Conservation (phyloP, 2,329 filamentous ascomycete genomes). For the Fusarium subtropicale region DNA sequence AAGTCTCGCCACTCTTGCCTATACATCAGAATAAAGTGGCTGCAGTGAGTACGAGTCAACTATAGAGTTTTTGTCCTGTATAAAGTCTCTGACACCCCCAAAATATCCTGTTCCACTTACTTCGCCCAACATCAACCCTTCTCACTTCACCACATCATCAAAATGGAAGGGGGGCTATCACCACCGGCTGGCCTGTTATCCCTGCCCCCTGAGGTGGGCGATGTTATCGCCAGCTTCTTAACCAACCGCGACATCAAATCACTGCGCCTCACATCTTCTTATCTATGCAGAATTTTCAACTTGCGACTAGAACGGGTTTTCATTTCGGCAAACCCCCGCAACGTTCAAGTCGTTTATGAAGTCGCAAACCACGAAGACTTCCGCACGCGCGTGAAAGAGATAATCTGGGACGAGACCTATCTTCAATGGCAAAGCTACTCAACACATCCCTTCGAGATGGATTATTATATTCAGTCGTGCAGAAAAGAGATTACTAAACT, state of each 20-base stretch:
- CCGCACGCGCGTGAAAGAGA: slow-evolving; percentile 50
- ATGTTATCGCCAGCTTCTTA: neutral
- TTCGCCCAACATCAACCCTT: neutral
- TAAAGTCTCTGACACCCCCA: neutral
- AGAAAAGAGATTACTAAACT: rapidly evolving
- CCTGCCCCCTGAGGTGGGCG: slow-evolving; percentile 9
- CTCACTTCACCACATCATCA: neutral
- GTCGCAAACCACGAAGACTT: slow-evolving; percentile 53
- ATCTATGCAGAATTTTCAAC: rapidly evolving
- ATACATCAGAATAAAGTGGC: neutral
- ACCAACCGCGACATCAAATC: slow-evolving; percentile 21
- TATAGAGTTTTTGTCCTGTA: neutral
- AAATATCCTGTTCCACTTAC: neutral
- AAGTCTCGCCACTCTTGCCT: neutral
- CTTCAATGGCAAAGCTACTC: neutral
- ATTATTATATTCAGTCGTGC: neutral
- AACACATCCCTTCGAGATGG: too few relatives aligned
- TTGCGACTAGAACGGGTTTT: slow-evolving; percentile 49
- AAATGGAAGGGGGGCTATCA: neutral
- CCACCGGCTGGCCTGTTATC: neutral
- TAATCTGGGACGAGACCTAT: slow-evolving; percentile 55
- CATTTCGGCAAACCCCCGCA: slow-evolving; percentile 54
- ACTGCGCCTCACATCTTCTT: neutral
- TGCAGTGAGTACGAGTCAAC: neutral
- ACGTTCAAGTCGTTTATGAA: slow-evolving; percentile 53